These are phyloP conservation scores for Skeletonema potamos DNA, from an alignment of 108 stramenopile species.

Conservation along the genomic window DNA sequence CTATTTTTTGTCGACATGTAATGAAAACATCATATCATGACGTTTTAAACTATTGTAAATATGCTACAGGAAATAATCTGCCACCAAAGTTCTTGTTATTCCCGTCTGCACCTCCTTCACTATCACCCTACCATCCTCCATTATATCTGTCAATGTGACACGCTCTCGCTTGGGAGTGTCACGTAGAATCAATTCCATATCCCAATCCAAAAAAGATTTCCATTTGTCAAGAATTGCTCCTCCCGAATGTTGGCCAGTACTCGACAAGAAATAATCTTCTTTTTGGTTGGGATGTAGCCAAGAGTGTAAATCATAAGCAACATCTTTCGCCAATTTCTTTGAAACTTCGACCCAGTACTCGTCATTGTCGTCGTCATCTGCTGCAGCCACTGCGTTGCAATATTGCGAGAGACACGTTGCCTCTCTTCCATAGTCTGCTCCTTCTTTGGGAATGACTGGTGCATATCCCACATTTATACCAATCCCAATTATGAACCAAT, in stretches of 20 bases:
- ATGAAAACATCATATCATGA: background rate
- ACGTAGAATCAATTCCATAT: slow-evolving; percentile 44
- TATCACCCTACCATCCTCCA: slow-evolving; percentile 45
- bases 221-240: slow-evolving; percentile 36
- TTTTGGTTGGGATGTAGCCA: slow-evolving; percentile 29
- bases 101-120: slow-evolving; percentile 43
- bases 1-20: slow-evolving; percentile 11
- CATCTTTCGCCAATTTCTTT: slow-evolving; percentile 23
- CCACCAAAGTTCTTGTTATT: slow-evolving; percentile 35
- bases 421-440: slow-evolving; percentile 58
- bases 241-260: slow-evolving; percentile 3
- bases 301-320: slow-evolving; percentile 39
- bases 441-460: slow-evolving; percentile 62
- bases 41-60: background rate
- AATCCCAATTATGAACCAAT: slow-evolving; percentile 91
- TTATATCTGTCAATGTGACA: slow-evolving; percentile 27
- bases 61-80: slow-evolving; percentile 47
- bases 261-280: background rate
- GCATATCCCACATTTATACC: slow-evolving; percentile 90
- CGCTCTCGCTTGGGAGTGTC: slow-evolving; percentile 41
- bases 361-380: slow-evolving; percentile 12
- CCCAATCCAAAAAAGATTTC: slow-evolving; percentile 50
- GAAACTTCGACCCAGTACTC: slow-evolving; percentile 37
- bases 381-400: slow-evolving; percentile 14
- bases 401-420: slow-evolving; percentile 66